Conservation (phyloP, 1,284 basidiomycete species). For the Apiotrichum montevideense region DNA sequence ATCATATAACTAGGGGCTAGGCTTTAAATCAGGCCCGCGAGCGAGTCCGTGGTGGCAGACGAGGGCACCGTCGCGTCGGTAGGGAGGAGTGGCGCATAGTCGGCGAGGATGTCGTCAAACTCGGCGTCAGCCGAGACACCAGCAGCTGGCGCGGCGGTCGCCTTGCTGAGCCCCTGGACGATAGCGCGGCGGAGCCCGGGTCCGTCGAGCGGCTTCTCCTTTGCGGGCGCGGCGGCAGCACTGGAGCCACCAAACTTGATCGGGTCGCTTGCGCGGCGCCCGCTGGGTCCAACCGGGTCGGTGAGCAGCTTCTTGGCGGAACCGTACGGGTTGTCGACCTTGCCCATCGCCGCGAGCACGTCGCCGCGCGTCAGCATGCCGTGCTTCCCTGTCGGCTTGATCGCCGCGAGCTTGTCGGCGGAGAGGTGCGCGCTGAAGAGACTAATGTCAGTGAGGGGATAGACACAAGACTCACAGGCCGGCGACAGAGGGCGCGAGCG, state of each 20-base stretch:
- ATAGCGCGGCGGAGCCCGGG: slow-evolving; percentile 64
- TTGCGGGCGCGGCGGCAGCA: slow-evolving; percentile 9
- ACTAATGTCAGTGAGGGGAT: slow-evolving; percentile 18
- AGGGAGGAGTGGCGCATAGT: slow-evolving; percentile 39
- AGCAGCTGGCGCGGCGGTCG: slow-evolving; percentile 48
- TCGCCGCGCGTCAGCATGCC: slow-evolving; percentile 91
- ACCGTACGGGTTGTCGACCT: slow-evolving; percentile 57
- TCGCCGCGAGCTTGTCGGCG: slow-evolving; percentile 45
- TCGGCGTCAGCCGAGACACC: slow-evolving; percentile 22
- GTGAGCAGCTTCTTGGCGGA: slow-evolving; percentile 66
- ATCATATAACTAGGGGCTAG: not conserved
- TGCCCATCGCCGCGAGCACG: slow-evolving; percentile 70
- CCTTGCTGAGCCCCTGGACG: slow-evolving; percentile 60
- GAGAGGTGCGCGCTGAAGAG: slow-evolving; percentile 39
- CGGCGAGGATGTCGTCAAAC: slow-evolving; percentile 42
- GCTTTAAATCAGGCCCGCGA: slow-evolving; percentile 35
- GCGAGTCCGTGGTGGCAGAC: slow-evolving; percentile 35
- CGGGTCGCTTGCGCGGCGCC: slow-evolving; percentile 31
- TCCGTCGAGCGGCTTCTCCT: slow-evolving; percentile 58
- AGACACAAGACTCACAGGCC: slow-evolving; percentile 33
- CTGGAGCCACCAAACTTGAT: slow-evolving; percentile 4
- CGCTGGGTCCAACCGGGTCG: slow-evolving; percentile 37
- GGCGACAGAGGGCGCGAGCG: slow-evolving; percentile 39
- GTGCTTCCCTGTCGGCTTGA: slow-evolving; percentile 65
- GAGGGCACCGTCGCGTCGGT: slow-evolving; percentile 24